These are phyloP conservation scores for Aegilops longissima DNA, from an alignment of 176 grass and related monocot genomes.

Conservation along the genomic window DNA sequence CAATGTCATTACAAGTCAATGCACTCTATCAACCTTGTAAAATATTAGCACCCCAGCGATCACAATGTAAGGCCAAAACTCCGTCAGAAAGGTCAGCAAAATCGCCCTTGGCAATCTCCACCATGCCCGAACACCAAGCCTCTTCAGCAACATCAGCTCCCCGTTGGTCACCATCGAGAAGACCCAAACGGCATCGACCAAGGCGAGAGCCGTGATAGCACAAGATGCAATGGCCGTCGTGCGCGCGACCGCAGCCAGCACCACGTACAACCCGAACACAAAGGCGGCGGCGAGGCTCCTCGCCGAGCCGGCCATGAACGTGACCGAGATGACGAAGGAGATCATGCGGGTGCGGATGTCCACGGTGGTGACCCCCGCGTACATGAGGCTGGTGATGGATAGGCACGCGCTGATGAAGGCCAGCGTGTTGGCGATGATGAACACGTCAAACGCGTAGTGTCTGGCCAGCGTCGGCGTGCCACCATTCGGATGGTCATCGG, in stretches of 20 bases:
- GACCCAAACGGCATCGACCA: not conserved
- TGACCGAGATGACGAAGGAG: conserved; percentile 13
- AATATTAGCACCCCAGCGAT: not conserved
- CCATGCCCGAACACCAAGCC: conserved; percentile 10
- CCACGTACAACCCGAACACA: conserved; percentile 23
- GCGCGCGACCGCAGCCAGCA: not conserved
- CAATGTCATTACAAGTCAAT: not conserved
- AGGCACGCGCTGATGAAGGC: conserved; percentile 32
- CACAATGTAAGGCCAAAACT: conserved; percentile 21
- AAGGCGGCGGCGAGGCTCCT: conserved; percentile 36
- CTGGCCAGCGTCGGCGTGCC: conserved; percentile 3
- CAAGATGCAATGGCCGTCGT: conserved; percentile 16
- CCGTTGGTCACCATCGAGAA: not conserved
- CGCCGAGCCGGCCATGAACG: conserved; percentile 23
- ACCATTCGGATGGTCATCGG: not conserved
- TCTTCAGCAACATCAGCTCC: conserved; percentile 3
- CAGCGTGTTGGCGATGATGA: conserved; percentile 38
- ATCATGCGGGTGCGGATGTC: conserved; percentile 28
- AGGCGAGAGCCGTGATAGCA: not conserved
- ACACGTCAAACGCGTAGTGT: conserved; percentile 18
- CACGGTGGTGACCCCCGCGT: conserved; percentile 33
- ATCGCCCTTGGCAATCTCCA: not conserved
- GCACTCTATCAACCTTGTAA: not conserved
- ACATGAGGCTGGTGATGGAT: conserved; percentile 37
- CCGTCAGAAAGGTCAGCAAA: not conserved